Percentiles rank a stretch among this genome's conserved stretches.
These are phyloP conservation scores for Evernia prunastri DNA, from an alignment of 495 filamentous ascomycete species.

Conservation along the genomic window DNA sequence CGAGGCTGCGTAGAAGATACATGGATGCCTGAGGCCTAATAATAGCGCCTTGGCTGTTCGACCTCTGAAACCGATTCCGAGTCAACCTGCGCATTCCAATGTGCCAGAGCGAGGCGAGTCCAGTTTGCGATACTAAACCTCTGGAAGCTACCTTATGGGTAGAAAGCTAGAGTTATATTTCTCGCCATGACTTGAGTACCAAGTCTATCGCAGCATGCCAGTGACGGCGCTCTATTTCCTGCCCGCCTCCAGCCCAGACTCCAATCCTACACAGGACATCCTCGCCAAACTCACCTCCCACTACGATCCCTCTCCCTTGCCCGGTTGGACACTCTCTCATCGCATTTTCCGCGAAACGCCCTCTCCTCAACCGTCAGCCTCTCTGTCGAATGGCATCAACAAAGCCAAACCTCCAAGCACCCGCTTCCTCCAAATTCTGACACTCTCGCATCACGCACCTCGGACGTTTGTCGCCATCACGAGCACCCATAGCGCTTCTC, in stretches of 20 bases:
- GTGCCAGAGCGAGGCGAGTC: background rate
- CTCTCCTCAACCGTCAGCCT: background rate
- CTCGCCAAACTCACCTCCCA: slow-evolving; percentile 15
- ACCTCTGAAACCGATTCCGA: background rate
- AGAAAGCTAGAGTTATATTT: background rate
- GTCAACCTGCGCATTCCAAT: slow-evolving; percentile 1
- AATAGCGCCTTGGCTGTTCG: slow-evolving; percentile 4
- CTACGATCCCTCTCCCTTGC: slow-evolving; percentile 14
- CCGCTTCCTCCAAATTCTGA: slow-evolving; percentile 23
- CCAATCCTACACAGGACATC: slow-evolving; percentile 17
- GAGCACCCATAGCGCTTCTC: background rate
- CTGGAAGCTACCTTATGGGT: background rate
- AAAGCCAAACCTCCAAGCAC: slow-evolving; percentile 3
- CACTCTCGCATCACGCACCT: slow-evolving; percentile 20
- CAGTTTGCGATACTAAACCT: background rate
- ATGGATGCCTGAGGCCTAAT: background rate
- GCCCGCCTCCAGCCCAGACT: slow-evolving; percentile 10
- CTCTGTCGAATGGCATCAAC: slow-evolving; percentile 4
- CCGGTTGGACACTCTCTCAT: slow-evolving; percentile 19
- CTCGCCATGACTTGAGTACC: background rate
- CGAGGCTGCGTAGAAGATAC: background rate
- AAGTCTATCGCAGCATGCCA: background rate
- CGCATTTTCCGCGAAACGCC: slow-evolving; percentile 25
- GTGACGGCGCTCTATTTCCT: slow-evolving; percentile 19
- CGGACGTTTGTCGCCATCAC: slow-evolving; percentile 16